Conservation (phyloP, 2,329 filamentous ascomycete genomes). For the Monosporascus sp. region DNA sequence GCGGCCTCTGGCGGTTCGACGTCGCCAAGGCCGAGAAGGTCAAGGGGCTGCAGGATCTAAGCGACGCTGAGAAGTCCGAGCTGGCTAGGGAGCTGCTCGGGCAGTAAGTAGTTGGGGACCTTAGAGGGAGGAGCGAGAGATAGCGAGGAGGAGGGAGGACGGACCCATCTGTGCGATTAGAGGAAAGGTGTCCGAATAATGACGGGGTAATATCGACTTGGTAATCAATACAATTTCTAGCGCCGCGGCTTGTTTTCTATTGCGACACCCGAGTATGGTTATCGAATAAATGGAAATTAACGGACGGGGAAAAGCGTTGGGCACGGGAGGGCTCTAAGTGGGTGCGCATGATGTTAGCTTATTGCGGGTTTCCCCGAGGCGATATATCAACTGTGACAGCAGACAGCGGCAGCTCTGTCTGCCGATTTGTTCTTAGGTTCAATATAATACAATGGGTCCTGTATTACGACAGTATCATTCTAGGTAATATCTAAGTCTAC, state of each 20-base stretch:
- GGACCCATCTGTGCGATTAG: background rate
- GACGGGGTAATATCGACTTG: no score
- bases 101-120: constrained; percentile 13
- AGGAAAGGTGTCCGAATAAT: no score
- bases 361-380: no score
- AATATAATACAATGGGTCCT: no score
- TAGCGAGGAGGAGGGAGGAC: background rate
- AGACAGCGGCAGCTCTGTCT: no score
- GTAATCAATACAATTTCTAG: no score
- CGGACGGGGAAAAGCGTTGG: background rate
- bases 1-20: constrained; percentile 56
- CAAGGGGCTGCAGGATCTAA: constrained; percentile 21
- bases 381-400: no score
- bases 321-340: background rate
- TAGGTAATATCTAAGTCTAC: no score
- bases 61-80: constrained; percentile 32
- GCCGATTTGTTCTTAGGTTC: no score
- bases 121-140: background rate
- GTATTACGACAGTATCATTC: no score
- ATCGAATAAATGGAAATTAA: background rate
- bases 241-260: no score
- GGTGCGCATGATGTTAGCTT: background rate
- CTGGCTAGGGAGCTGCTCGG: constrained; percentile 28
- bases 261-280: no score
- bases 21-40: constrained; percentile 37